Evolutionary conservation across 805 yeast species (phyloP).

Genomic region (Pichia rugopelliculosa): DNA sequence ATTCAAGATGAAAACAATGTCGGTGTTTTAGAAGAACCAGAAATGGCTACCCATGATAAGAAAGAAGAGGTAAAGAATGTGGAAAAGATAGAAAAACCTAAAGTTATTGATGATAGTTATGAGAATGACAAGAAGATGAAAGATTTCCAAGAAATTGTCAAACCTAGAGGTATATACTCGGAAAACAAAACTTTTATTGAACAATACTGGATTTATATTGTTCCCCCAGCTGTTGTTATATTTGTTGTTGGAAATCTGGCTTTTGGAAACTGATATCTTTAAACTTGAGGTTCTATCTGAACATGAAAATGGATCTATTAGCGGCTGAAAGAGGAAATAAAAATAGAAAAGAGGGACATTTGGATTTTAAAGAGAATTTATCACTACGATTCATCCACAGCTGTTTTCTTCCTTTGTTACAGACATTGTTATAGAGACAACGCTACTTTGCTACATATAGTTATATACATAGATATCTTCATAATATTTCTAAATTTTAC

Average conservation of each 20-base stretch:
- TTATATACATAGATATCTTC: neutral
- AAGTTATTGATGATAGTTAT: neutral
- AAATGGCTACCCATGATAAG: neutral
- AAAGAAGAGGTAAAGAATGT: neutral
- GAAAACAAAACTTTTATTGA: constrained; percentile 43
- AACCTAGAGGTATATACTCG: constrained; percentile 1
- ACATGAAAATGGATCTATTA: too few species aligned
- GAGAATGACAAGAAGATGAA: neutral
- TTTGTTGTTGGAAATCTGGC: constrained; percentile 17
- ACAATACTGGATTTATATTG: constrained; percentile 56
- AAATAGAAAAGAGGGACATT: neutral
- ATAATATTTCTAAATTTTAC: neutral
- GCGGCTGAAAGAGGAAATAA: neutral
- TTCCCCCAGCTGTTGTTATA: constrained; percentile 40
- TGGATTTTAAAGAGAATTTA: neutral
- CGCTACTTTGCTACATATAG: neutral
- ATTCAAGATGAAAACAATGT: neutral
- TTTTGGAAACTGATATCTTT: neutral
- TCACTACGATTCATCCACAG: too few species aligned
- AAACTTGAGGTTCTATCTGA: too few species aligned
- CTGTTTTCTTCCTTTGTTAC: too few species aligned
- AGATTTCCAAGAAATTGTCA: constrained; percentile 5
- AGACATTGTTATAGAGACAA: too few species aligned
- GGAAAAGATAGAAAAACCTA: neutral
- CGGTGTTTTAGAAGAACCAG: neutral